Base-by-base conservation (phyloP, 1,284 basidiomycete genomes). In the Thelephora terrestris region DNA sequence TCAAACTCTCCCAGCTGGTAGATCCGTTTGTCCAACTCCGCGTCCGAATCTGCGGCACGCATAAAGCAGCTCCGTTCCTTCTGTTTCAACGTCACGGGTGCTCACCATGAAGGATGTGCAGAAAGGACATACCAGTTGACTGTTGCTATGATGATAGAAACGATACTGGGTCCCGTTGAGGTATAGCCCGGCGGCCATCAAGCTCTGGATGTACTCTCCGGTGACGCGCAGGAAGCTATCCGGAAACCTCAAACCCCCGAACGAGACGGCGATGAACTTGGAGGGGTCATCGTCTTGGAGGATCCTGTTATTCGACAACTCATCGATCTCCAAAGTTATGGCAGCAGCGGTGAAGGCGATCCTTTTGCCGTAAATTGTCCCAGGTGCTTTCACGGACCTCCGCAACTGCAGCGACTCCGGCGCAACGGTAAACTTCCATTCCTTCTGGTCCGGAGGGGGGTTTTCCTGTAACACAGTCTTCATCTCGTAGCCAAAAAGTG, bases 81-180 rank as follows among this genome's bases (percentile, higher is more conserved):
- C 79, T 81, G 44, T 23, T n/a, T 14, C 51, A 5, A 52, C 43
- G 18, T 6, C 12, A 18, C 21, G 12, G n/a, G 18, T 14, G 10
- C 7, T 10, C 12, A 4, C 2, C 39, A 18, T 2, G 6, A 12
- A 14, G 20, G 9, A 23, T 14, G n/a, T 6, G 21, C 40, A 12
- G 7, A 35, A 36, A 17, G 21, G 18, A 55, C 71, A n/a, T 53
- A 79, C 76, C 57, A 82, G 55, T 53, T 83, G 81, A 51, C 78
- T 82, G 57, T 81, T 81, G 43, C 78, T 81, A 50, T 83, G 79
- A 50, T 78, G 76, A 52, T 80, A 81, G 56, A 82, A 83, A 3
- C 79, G 71, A 60, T 81, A 81, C 55, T 81, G 76, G 0, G 71
- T 61, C 1, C 67, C 70, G 52, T 83, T 81, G 52, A 83, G 57